Evolutionary conservation across 1,284 basidiomycete species (phyloP).

Genomic region (Hypsizygus ulmarius): DNA sequence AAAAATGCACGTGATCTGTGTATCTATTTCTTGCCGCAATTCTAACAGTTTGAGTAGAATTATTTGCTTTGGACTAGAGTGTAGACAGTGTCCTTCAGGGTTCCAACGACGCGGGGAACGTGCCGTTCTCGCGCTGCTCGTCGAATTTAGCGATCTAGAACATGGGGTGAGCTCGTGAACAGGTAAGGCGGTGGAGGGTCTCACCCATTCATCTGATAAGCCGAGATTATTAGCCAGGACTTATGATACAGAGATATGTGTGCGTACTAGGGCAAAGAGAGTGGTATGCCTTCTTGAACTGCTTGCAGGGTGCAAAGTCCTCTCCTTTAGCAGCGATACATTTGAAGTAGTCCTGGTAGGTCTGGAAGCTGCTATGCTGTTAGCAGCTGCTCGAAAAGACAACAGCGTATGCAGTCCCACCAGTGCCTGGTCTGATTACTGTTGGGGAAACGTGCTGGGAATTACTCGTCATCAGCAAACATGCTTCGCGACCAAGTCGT

Average conservation of each 20-base stretch:
- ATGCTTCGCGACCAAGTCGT: not conserved
- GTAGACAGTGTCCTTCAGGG: constrained; percentile 28
- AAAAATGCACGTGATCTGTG: constrained; percentile 23
- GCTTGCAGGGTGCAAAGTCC: constrained; percentile 96
- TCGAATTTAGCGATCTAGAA: constrained; percentile 81
- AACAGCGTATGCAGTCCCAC: constrained; percentile 41
- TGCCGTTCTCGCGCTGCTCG: constrained; percentile 89
- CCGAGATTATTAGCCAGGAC: not conserved
- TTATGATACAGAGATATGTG: constrained; percentile 7
- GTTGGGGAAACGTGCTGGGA: constrained; percentile 89
- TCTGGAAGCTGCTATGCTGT: constrained; percentile 71
- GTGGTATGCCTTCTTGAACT: constrained; percentile 96
- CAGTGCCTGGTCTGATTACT: constrained; percentile 95
- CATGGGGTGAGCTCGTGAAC: constrained; percentile 14
- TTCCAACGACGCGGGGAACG: constrained; percentile 89
- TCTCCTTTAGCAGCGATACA: constrained; percentile 97
- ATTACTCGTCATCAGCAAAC: constrained; percentile 5
- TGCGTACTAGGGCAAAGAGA: constrained; percentile 96
- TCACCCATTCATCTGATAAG: constrained; percentile 78
- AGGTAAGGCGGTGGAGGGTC: constrained; percentile 20
- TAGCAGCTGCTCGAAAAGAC: not conserved
- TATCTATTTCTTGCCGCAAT: constrained; percentile 7
- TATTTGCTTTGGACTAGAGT: constrained; percentile 5
- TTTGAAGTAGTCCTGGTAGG: constrained; percentile 98
- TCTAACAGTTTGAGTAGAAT: constrained; percentile 2